A percentile compares a stretch with the other conserved stretches of the same genome.
phyloP scores from a whole-genome alignment of 345 rosid species.

The Eucalyptus sp. region DNA sequence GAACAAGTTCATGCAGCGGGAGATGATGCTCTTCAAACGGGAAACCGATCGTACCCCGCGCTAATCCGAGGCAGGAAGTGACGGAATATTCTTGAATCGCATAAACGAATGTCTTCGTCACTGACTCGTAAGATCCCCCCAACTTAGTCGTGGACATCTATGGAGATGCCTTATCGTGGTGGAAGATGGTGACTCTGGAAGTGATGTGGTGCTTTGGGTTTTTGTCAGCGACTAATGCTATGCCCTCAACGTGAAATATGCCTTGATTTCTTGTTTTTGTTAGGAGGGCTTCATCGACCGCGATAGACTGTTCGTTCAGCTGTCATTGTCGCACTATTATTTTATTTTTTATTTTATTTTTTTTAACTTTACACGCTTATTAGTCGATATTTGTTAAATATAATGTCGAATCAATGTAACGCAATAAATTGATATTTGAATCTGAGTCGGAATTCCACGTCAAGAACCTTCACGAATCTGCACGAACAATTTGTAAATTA shows the following conservation, averaged over 20 bases:
- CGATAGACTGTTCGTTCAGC: not conserved
- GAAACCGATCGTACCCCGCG: not conserved
- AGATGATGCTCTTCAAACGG: not conserved
- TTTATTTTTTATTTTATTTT: not conserved
- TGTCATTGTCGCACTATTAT: not conserved
- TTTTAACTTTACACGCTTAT: not conserved
- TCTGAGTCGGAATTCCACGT: not conserved
- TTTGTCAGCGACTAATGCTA: not conserved
- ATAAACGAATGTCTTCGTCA: not conserved
- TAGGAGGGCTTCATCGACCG: not conserved
- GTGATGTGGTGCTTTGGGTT: not conserved
- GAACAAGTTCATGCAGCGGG: not conserved
- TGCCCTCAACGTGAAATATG: not conserved
- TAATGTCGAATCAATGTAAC: not conserved
- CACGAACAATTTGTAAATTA: not conserved
- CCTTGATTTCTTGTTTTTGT: not conserved
- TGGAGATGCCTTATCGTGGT: not conserved
- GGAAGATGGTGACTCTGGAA: not conserved
- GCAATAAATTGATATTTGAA: not conserved
- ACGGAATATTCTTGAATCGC: not conserved
- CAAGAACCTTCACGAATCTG: not conserved
- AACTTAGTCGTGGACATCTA: not conserved
- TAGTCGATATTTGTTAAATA: not conserved
- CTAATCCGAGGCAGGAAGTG: not conserved
- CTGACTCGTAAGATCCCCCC: not conserved